Percentiles rank a stretch among this genome's conserved stretches.
Evolutionary conservation across 1,284 basidiomycete species (phyloP).

Genomic region (Cryptococcus sp.): DNA sequence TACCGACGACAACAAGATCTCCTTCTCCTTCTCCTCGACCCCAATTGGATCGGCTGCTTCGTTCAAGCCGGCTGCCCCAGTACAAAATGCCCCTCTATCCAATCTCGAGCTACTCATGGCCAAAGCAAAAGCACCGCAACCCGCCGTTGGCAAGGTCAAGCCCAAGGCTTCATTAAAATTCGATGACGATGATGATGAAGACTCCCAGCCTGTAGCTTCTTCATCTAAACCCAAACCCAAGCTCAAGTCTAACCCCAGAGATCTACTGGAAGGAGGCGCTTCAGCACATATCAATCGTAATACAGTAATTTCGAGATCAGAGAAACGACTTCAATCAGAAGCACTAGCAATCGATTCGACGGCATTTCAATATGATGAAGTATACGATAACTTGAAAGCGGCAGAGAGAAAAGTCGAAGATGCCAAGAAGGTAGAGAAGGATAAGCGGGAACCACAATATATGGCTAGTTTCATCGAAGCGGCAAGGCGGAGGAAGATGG

Average conservation of each 20-base stretch:
- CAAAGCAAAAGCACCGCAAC: conserved; percentile 13
- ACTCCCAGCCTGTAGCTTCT: not conserved
- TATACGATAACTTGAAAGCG: conserved; percentile 93
- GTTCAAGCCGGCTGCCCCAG: not conserved
- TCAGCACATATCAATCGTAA: not conserved
- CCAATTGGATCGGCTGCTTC: conserved; percentile 1
- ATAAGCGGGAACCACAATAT: conserved; percentile 88
- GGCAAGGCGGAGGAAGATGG: conserved; percentile 79
- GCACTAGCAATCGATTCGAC: conserved; percentile 75
- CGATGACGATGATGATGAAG: conserved; percentile 36
- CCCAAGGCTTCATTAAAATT: conserved; percentile 12
- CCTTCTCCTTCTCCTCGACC: conserved; percentile 35
- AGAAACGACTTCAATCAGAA: conserved; percentile 53
- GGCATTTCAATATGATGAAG: conserved; percentile 93
- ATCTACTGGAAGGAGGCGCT: not conserved
- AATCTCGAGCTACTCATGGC: conserved; percentile 42
- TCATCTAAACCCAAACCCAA: conserved; percentile 9
- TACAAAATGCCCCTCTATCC: conserved; percentile 13
- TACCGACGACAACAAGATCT: conserved; percentile 32
- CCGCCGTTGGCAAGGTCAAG: conserved; percentile 4
- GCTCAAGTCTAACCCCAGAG: not conserved
- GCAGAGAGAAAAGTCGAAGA: conserved; percentile 67
- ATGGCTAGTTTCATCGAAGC: conserved; percentile 76
- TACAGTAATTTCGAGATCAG: conserved; percentile 31
- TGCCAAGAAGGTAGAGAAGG: conserved; percentile 65